Evolutionary conservation across 2,329 filamentous ascomycete genomes (phyloP).

Genomic region (Colletotrichum camelliae): DNA sequence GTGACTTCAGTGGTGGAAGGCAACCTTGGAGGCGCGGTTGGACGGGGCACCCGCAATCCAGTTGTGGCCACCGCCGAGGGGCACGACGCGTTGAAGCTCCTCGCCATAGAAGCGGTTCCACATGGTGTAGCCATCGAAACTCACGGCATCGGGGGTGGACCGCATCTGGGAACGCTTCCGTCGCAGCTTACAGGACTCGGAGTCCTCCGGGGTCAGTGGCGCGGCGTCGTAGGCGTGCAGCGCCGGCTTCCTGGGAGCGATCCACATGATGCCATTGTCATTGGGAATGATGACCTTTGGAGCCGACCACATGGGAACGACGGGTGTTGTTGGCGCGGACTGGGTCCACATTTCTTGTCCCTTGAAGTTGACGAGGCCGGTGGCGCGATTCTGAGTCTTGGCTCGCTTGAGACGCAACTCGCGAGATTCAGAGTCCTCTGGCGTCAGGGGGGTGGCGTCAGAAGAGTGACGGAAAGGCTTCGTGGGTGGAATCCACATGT

Average conservation of each 20-base stretch:
- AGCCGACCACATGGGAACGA: constrained; percentile 8
- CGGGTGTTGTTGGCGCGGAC: not conserved
- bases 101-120: constrained; percentile 14
- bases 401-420: constrained; percentile 2
- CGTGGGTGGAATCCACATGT: constrained; percentile 1
- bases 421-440: constrained; percentile 10
- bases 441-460: not conserved
- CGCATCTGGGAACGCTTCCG: not conserved
- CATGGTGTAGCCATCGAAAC: constrained; percentile 6
- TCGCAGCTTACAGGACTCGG: constrained; percentile 4
- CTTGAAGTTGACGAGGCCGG: constrained; percentile 18
- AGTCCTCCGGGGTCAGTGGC: constrained; percentile 1
- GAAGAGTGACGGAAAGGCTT: not conserved
- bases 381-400: not conserved
- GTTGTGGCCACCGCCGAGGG: not conserved
- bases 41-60: not conserved
- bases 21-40: not conserved
- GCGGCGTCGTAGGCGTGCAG: not conserved
- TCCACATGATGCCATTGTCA: constrained; percentile 2
- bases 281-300: not conserved
- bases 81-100: not conserved
- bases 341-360: constrained; percentile 16
- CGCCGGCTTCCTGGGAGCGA: not conserved
- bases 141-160: constrained; percentile 5
- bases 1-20: not conserved